These are phyloP conservation scores for Sarocladium strictum DNA, from an alignment of 2,329 filamentous ascomycete species.

Conservation along the genomic window DNA sequence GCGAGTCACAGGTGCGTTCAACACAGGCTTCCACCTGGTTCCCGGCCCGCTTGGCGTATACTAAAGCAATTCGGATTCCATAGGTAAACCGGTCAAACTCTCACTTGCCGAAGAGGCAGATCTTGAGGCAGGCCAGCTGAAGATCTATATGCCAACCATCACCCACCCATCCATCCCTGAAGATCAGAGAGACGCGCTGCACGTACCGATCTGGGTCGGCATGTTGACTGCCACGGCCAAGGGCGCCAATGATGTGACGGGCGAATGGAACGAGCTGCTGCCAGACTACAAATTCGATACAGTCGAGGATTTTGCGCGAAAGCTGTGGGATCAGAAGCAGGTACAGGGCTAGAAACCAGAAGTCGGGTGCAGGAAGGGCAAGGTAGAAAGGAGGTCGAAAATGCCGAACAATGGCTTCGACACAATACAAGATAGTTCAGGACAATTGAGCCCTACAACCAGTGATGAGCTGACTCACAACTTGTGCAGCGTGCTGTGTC, in stretches of 20 bases:
- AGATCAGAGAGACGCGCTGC: not conserved
- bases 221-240: slow-evolving; percentile 2
- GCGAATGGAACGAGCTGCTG: slow-evolving; percentile 38
- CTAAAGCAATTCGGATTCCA: slow-evolving; percentile 2
- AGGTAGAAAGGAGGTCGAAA: no score
- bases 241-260: slow-evolving; percentile 32
- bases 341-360: no score
- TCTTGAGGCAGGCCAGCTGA: slow-evolving; percentile 15
- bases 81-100: slow-evolving; percentile 36
- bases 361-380: no score
- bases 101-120: slow-evolving; percentile 40
- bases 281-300: slow-evolving; percentile 36
- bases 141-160: not conserved
- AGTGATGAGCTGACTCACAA: no score
- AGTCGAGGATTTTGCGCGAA: slow-evolving; percentile 32
- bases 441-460: no score
- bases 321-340: not conserved
- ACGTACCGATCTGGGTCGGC: not conserved
- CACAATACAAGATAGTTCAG: no score
- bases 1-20: slow-evolving; percentile 29
- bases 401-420: no score
- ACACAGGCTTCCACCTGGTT: not conserved
- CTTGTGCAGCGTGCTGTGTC: no score
- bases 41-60: not conserved
- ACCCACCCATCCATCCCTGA: not conserved